A percentile compares a stretch with the other conserved stretches of the same genome.
phyloP scores from a whole-genome alignment of 495 filamentous ascomycete species.

The Niebla homalea region DNA sequence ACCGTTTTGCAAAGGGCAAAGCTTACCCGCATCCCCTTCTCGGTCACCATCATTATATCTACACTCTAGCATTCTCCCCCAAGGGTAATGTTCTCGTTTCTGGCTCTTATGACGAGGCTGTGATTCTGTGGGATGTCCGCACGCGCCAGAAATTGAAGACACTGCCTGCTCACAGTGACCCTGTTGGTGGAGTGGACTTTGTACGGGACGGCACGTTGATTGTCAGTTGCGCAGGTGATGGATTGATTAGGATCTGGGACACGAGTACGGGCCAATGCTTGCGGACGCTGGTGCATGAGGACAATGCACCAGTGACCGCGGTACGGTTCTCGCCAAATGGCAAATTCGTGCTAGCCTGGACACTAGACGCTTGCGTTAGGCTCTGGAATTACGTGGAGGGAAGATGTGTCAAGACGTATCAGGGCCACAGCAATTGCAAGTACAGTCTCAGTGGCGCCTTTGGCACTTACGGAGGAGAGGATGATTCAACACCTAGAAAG shows the following conservation, averaged over 20 bases:
- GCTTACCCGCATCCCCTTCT: constrained; percentile 50
- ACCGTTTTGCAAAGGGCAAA: constrained; percentile 33
- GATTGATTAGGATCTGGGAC: constrained; percentile 89
- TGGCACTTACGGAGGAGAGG: constrained; percentile 44
- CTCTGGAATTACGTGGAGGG: constrained; percentile 92
- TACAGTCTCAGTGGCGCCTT: constrained; percentile 76
- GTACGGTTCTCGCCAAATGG: constrained; percentile 92
- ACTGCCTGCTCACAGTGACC: constrained; percentile 87
- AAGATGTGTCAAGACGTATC: constrained; percentile 87
- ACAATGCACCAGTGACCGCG: constrained; percentile 80
- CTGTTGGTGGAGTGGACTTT: constrained; percentile 86
- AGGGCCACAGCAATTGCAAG: constrained; percentile 75
- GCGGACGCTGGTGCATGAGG: constrained; percentile 86
- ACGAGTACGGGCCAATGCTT: constrained; percentile 92
- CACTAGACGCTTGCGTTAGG: constrained; percentile 75
- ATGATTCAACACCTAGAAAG: constrained; percentile 21
- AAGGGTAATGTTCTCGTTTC: constrained; percentile 93
- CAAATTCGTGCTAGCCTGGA: constrained; percentile 80
- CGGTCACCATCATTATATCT: constrained; percentile 94
- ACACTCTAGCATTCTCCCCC: constrained; percentile 81
- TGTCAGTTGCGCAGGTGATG: constrained; percentile 77
- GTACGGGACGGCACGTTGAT: constrained; percentile 85
- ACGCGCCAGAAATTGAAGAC: constrained; percentile 73
- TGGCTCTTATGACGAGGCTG: constrained; percentile 92
- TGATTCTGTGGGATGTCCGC: constrained; percentile 91